phyloP scores from a whole-genome alignment of 257 asterid genomes.

The Sherardia arvensis region DNA sequence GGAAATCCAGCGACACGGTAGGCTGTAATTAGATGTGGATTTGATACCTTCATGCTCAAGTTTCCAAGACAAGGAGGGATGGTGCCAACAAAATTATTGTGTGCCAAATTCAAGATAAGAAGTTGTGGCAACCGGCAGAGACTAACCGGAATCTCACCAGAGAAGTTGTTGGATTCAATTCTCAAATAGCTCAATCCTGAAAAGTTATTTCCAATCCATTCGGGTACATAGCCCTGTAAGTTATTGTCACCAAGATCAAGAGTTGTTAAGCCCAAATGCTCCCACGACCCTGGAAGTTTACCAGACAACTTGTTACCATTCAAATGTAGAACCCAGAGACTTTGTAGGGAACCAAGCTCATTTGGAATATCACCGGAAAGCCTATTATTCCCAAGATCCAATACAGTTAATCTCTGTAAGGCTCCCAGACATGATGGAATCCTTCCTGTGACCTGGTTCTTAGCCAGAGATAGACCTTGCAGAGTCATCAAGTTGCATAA shows the following conservation, averaged over 20 bases:
- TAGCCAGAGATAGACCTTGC: background rate
- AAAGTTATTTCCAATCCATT: background rate
- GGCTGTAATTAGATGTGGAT: no score
- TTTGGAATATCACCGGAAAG: background rate
- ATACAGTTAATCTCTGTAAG: background rate
- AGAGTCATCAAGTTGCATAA: no score
- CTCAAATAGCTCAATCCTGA: background rate
- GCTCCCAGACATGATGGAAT: background rate
- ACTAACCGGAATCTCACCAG: background rate
- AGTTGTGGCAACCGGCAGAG: background rate
- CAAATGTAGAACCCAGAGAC: background rate
- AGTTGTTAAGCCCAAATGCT: no score
- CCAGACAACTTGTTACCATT: background rate
- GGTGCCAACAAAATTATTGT: background rate
- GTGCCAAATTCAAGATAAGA: background rate
- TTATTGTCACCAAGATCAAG: background rate
- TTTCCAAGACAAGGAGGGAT: background rate
- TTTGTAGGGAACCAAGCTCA: background rate
- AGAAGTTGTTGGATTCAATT: background rate
- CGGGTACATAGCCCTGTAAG: background rate
- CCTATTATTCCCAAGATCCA: background rate
- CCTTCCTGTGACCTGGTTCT: background rate
- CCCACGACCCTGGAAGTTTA: background rate
- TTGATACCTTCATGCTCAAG: background rate
- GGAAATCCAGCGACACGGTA: no score